Percentiles rank a stretch among this genome's conserved stretches.
phyloP scores from a whole-genome alignment of 192 early-diverging fungal species.

The Coemansia sp. region DNA sequence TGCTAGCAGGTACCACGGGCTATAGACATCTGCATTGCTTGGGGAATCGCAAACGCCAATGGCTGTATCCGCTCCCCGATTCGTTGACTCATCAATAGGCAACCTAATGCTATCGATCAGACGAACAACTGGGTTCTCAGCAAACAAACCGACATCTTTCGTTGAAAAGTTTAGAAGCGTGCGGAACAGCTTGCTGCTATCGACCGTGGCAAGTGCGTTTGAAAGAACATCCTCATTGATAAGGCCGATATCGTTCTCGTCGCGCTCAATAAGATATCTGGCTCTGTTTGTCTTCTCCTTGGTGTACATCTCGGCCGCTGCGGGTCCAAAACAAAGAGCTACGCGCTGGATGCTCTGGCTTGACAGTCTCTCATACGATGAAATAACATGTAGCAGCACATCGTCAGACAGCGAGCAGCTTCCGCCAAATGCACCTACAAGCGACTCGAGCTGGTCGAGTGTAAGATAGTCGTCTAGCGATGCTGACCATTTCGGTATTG shows the following conservation, averaged over 20 bases:
- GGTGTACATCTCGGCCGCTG: slow-evolving; percentile 18
- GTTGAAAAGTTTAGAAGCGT: slow-evolving; percentile 41
- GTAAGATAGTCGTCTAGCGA: slow-evolving; percentile 38
- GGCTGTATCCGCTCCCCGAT: background rate
- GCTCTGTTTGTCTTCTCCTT: slow-evolving; percentile 31
- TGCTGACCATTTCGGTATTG: slow-evolving; percentile 49
- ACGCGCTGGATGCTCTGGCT: slow-evolving; percentile 50
- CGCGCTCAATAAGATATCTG: slow-evolving; percentile 37
- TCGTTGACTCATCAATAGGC: background rate
- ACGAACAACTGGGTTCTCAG: slow-evolving; percentile 4
- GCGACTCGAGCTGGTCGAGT: slow-evolving; percentile 45
- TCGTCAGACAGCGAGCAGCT: slow-evolving; percentile 25
- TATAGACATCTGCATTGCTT: slow-evolving; percentile 22
- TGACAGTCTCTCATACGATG: slow-evolving; percentile 35
- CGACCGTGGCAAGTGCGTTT: slow-evolving; percentile 26
- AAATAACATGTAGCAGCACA: slow-evolving; percentile 29
- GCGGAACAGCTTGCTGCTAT: slow-evolving; percentile 26
- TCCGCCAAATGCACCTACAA: slow-evolving; percentile 45
- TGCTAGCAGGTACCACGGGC: slow-evolving; percentile 35
- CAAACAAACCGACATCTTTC: background rate
- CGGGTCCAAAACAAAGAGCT: slow-evolving; percentile 39
- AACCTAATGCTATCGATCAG: slow-evolving; percentile 3
- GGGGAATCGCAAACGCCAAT: background rate
- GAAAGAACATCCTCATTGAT: slow-evolving; percentile 33
- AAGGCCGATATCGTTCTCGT: slow-evolving; percentile 45